A percentile compares a stretch with the other conserved stretches of the same genome.
Evolutionary conservation across 495 filamentous ascomycete species (phyloP).

Genomic region (Penicillium cataractarum): DNA sequence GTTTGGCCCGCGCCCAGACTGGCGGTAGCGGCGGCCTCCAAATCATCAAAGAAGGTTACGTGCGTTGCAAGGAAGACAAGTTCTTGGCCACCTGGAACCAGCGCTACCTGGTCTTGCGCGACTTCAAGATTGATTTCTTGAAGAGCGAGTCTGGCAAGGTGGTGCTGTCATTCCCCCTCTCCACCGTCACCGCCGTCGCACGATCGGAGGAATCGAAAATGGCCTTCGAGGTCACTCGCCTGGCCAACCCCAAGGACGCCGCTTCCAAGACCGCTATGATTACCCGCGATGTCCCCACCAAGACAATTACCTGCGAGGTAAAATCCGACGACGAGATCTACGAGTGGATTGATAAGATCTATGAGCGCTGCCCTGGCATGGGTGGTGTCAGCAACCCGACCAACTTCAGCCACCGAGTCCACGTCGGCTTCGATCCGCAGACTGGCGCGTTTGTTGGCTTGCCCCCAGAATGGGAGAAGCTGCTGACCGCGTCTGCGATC

Average conservation of each 20-base stretch:
- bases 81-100: slow-evolving; percentile 89
- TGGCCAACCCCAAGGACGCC: slow-evolving; percentile 63
- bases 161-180: slow-evolving; percentile 75
- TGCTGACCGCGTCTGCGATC: slow-evolving; percentile 92
- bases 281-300: slow-evolving; percentile 73
- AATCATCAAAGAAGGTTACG: slow-evolving; percentile 86
- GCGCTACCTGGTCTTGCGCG: slow-evolving; percentile 83
- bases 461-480: slow-evolving; percentile 93
- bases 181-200: slow-evolving; percentile 81
- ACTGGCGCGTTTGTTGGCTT: slow-evolving; percentile 92
- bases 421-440: slow-evolving; percentile 94
- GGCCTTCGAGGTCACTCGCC: slow-evolving; percentile 86
- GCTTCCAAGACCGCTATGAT: slow-evolving; percentile 62
- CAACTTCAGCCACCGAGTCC: slow-evolving; percentile 93
- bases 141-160: slow-evolving; percentile 87
- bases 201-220: slow-evolving; percentile 85
- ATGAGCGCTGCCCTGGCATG: slow-evolving; percentile 94
- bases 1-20: slow-evolving; percentile 64
- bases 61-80: slow-evolving; percentile 84
- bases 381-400: slow-evolving; percentile 97
- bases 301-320: slow-evolving; percentile 83
- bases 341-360: slow-evolving; percentile 97
- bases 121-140: slow-evolving; percentile 86
- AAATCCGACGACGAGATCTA: slow-evolving; percentile 95
- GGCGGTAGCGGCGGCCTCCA: slow-evolving; percentile 65